phyloP scores from a whole-genome alignment of 83 land plant species.

The Picea mariana region DNA sequence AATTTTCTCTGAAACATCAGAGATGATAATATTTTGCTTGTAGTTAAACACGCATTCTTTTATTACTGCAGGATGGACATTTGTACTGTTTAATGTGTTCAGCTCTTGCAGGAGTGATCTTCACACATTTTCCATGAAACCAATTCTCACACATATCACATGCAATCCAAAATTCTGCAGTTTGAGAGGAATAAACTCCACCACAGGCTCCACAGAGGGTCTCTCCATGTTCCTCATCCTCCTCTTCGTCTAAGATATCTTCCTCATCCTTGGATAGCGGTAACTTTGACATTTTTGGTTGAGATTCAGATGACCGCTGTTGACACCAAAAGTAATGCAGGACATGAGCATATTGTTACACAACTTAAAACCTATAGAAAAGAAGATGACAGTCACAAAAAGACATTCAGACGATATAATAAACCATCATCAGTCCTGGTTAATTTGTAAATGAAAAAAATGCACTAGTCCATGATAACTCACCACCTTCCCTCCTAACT shows the following conservation, averaged over 20 bases:
- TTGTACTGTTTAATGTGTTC: conserved; percentile 11
- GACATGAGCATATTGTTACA: neutral
- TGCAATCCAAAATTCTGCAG: conserved; percentile 31
- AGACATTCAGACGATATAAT: neutral
- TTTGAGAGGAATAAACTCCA: neutral
- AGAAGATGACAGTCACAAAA: neutral
- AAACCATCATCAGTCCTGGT: neutral
- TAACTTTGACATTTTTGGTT: too few species aligned
- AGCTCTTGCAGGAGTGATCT: neutral
- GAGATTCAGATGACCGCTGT: neutral
- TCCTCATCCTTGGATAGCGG: too few species aligned
- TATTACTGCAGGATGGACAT: conserved; percentile 27
- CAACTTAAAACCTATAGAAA: neutral
- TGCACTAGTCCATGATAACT: neutral
- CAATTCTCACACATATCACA: conserved; percentile 37
- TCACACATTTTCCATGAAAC: neutral
- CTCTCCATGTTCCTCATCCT: conserved; percentile 28
- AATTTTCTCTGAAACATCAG: too few species aligned
- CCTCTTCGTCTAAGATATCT: conserved; percentile 20
- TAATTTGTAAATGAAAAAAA: neutral
- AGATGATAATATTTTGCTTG: too few species aligned
- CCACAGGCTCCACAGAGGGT: neutral
- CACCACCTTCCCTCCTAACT: conserved; percentile 28
- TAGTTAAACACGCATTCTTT: conserved; percentile 19
- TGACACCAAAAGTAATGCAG: neutral